These are phyloP conservation scores for Allium fistulosum DNA, from an alignment of 106 monocot genomes.

Conservation along the genomic window DNA sequence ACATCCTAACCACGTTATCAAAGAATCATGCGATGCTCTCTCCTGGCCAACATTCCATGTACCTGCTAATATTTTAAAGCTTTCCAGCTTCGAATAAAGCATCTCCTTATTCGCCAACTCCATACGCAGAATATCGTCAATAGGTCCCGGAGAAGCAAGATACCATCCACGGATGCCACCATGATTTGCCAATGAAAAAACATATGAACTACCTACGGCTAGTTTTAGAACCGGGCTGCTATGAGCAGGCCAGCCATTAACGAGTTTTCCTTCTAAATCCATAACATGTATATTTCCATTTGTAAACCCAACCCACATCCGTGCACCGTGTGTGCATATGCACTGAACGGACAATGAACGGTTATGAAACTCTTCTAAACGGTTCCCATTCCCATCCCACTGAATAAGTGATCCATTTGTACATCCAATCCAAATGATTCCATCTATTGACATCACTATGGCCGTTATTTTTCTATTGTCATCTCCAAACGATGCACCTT, in stretches of 20 bases:
- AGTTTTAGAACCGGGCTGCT: constrained; percentile 9
- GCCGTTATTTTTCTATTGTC: constrained; percentile 9
- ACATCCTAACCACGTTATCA: constrained; percentile 9
- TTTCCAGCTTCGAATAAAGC: constrained; percentile 5
- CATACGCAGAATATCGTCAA: constrained; percentile 2
- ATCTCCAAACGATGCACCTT: constrained; percentile 12
- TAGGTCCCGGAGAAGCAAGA: constrained; percentile 15
- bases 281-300: constrained; percentile 10
- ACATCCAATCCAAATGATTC: constrained; percentile 12
- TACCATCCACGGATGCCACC: constrained; percentile 20
- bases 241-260: constrained; percentile 12
- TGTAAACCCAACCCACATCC: constrained; percentile 15
- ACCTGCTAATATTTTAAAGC: constrained; percentile 12
- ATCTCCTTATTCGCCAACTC: constrained; percentile 9
- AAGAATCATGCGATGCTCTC: constrained; percentile 8
- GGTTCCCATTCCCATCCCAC: constrained; percentile 15
- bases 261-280: constrained; percentile 7
- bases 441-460: constrained; percentile 5
- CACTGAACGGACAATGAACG: constrained; percentile 4
- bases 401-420: constrained; percentile 17
- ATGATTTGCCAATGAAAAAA: constrained; percentile 12
- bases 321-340: constrained; percentile 3
- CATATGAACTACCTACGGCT: constrained; percentile 4
- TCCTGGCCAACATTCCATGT: constrained; percentile 20
- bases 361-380: constrained; percentile 11